Evolutionary conservation across 2,329 filamentous ascomycete genomes (phyloP).

Genomic region (Pseudogymnoascus verrucosus): DNA sequence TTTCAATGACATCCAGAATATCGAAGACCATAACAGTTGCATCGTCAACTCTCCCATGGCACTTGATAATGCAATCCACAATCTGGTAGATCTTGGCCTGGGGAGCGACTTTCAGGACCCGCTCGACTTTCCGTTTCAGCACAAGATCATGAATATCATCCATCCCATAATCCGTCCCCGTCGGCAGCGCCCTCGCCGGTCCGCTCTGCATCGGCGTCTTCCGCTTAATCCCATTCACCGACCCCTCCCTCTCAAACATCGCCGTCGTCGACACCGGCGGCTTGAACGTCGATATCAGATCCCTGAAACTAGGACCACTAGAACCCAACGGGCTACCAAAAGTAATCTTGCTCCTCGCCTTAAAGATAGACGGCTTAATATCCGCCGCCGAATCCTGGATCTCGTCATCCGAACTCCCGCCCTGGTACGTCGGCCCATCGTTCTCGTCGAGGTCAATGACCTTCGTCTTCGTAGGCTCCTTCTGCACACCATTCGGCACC

Average conservation of each 20-base stretch:
- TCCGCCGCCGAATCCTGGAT: conserved; percentile 41
- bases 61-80: conserved; percentile 40
- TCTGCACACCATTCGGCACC: conserved; percentile 35
- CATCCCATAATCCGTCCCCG: conserved; percentile 38
- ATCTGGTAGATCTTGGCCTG: conserved; percentile 37
- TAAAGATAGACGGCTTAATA: conserved; percentile 53
- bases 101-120: conserved; percentile 42
- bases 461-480: conserved; percentile 34
- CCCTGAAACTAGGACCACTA: not conserved
- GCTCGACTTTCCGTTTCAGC: conserved; percentile 41
- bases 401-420: conserved; percentile 58
- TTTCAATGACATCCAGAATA: conserved; percentile 26
- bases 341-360: conserved; percentile 16
- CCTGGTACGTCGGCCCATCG: conserved; percentile 48
- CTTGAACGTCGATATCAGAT: not conserved
- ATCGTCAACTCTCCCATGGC: conserved; percentile 46
- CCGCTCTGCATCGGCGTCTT: conserved; percentile 27
- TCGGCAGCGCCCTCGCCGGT: conserved; percentile 35
- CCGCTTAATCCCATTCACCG: not conserved
- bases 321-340: not conserved
- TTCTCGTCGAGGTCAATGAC: conserved; percentile 46
- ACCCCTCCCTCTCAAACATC: not conserved
- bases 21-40: conserved; percentile 42
- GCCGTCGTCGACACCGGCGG: not conserved
- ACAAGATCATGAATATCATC: conserved; percentile 43